A percentile compares a stretch with the other conserved stretches of the same genome.
Conservation (phyloP, 257 asterid species). For the Scutellaria galericulata region DNA sequence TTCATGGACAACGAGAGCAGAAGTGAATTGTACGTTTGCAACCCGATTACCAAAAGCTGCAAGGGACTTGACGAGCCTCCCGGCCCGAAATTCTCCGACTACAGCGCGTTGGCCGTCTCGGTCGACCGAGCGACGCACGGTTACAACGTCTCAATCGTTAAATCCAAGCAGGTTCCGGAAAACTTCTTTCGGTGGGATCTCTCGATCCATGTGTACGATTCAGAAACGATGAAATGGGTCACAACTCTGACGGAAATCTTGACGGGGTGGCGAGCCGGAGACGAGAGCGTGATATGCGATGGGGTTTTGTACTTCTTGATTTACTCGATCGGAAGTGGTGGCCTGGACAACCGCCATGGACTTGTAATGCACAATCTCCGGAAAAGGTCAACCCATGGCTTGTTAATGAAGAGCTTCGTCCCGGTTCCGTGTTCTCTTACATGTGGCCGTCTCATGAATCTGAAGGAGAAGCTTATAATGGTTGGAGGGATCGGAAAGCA, state of each 20-base stretch:
- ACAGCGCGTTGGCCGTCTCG: slow-evolving; percentile 75
- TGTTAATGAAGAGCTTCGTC: slow-evolving; percentile 65
- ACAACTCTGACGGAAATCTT: slow-evolving; percentile 63
- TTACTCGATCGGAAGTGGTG: slow-evolving; percentile 72
- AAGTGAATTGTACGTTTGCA: slow-evolving; percentile 73
- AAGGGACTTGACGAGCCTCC: slow-evolving; percentile 65
- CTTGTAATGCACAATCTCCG: slow-evolving; percentile 61
- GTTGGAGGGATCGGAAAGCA: slow-evolving; percentile 92
- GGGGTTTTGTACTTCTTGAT: slow-evolving; percentile 78
- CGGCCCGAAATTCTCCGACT: slow-evolving; percentile 71
- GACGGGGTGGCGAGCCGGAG: slow-evolving; percentile 92
- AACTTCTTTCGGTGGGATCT: slow-evolving; percentile 85
- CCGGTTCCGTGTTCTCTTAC: slow-evolving; percentile 88
- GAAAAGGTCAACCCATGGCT: slow-evolving; percentile 46
- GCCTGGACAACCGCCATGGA: slow-evolving; percentile 70
- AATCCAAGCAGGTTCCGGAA: slow-evolving; percentile 86
- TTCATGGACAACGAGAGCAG: slow-evolving; percentile 87
- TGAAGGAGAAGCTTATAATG: slow-evolving; percentile 78
- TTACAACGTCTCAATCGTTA: slow-evolving; percentile 64
- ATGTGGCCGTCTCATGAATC: slow-evolving; percentile 88
- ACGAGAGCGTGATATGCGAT: slow-evolving; percentile 84
- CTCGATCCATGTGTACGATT: slow-evolving; percentile 73
- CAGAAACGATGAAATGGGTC: slow-evolving; percentile 61
- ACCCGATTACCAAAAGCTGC: slow-evolving; percentile 69
- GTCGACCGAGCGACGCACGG: slow-evolving; percentile 45